phyloP scores from a whole-genome alignment of 1,139 yeast species.

The Yamadazyma songkhlaensis region DNA sequence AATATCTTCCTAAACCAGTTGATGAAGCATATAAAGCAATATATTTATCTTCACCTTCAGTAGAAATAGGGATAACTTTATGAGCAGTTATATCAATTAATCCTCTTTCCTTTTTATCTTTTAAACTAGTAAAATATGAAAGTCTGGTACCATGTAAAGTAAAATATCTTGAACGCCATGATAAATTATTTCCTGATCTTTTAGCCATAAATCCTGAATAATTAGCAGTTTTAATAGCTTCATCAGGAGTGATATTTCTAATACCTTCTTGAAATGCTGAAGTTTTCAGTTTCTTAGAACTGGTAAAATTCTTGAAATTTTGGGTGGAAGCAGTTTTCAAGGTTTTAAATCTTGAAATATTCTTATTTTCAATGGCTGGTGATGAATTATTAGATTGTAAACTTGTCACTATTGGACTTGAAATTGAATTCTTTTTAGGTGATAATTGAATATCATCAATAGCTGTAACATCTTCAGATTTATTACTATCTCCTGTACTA shows the following conservation, averaged over 20 bases:
- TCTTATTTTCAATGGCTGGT: conserved; percentile 5
- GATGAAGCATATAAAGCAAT: conserved; percentile 88
- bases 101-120: conserved; percentile 85
- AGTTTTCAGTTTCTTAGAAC: conserved; percentile 61
- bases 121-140: conserved; percentile 79
- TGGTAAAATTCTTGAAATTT: conserved; percentile 41
- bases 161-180: conserved; percentile 90
- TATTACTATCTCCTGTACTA: not conserved
- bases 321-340: conserved; percentile 45
- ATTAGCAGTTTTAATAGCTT: conserved; percentile 73
- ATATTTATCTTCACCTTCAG: conserved; percentile 63
- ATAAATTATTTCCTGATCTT: conserved; percentile 75
- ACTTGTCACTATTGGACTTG: conserved; percentile 9
- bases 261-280: conserved; percentile 96
- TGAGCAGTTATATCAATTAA: conserved; percentile 94
- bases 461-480: conserved; percentile 16
- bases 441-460: conserved; percentile 33
- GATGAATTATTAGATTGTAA: not conserved
- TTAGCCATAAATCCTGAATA: conserved; percentile 96
- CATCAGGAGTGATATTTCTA: conserved; percentile 68
- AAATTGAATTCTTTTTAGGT: conserved; percentile 29
- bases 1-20: conserved; percentile 87
- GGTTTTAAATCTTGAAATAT: conserved; percentile 34
- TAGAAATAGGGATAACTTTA: conserved; percentile 63
- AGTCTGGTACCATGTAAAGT: conserved; percentile 89